These are phyloP conservation scores for Xerophyta viscosa DNA, from an alignment of 106 monocot species.

Conservation along the genomic window DNA sequence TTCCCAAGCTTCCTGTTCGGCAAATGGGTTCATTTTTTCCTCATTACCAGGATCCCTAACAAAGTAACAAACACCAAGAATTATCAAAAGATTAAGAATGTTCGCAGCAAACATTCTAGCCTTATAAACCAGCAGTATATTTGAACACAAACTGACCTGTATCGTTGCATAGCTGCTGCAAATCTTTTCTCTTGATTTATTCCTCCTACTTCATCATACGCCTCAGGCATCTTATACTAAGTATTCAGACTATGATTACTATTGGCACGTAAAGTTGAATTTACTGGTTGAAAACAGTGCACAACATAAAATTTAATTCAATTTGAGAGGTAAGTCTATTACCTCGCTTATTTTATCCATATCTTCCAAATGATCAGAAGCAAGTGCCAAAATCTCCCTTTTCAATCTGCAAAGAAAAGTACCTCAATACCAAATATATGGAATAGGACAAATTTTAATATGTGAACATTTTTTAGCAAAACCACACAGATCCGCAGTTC, in stretches of 20 bases:
- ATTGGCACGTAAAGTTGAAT: too few relatives aligned
- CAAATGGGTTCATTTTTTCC: slow-evolving; percentile 99
- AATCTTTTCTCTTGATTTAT: slow-evolving; percentile 98
- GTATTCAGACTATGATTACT: not conserved
- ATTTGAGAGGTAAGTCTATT: not conserved
- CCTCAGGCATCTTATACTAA: slow-evolving; percentile 98
- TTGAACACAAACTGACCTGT: slow-evolving; percentile 29
- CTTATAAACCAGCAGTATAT: too few relatives aligned
- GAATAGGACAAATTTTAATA: too few relatives aligned
- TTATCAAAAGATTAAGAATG: too few relatives aligned
- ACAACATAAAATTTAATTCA: not conserved
- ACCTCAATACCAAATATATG: not conserved
- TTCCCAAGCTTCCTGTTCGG: slow-evolving; percentile 99
- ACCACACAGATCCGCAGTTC: too few relatives aligned
- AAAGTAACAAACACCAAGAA: slow-evolving; percentile 10
- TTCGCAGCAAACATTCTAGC: too few relatives aligned
- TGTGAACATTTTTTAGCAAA: too few relatives aligned
- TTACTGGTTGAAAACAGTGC: too few relatives aligned
- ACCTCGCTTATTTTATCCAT: slow-evolving; percentile 58
- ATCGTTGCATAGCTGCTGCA: slow-evolving; percentile 76
- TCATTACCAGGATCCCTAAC: slow-evolving; percentile 62
- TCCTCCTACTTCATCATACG: slow-evolving; percentile 81
- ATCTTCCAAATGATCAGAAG: slow-evolving; percentile 55
- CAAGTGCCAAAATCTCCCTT: slow-evolving; percentile 74
- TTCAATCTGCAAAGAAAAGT: slow-evolving; percentile 47